Evolutionary conservation across 805 yeast genomes (phyloP).

Genomic region (Candida lessepsii): DNA sequence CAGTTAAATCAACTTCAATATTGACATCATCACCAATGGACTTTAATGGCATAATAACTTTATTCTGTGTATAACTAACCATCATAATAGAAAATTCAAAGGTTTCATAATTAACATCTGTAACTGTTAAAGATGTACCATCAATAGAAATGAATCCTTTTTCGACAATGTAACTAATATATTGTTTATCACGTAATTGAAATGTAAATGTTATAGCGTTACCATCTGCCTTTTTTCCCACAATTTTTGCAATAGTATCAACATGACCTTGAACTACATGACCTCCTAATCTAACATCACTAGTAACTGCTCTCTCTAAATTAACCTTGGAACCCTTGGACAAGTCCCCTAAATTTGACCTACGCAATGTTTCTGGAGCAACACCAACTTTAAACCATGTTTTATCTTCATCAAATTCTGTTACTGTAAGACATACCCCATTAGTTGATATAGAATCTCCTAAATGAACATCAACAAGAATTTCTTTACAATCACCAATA

Average conservation of each 20-base stretch:
- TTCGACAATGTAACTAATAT: slow-evolving; percentile 78
- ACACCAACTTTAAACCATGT: slow-evolving; percentile 80
- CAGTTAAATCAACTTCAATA: slow-evolving; percentile 92
- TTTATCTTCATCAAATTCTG: slow-evolving; percentile 57
- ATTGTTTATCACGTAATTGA: slow-evolving; percentile 59
- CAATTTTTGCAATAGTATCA: slow-evolving; percentile 78
- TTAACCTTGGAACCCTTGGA: slow-evolving; percentile 64
- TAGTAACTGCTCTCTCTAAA: slow-evolving; percentile 87
- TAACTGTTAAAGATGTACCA: slow-evolving; percentile 90
- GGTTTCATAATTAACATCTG: slow-evolving; percentile 61
- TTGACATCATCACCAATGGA: slow-evolving; percentile 66
- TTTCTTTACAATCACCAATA: slow-evolving; percentile 57
- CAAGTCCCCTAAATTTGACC: slow-evolving; percentile 72
- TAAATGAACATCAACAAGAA: slow-evolving; percentile 77
- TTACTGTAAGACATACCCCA: slow-evolving; percentile 91
- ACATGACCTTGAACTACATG: slow-evolving; percentile 98
- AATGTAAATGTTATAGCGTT: slow-evolving; percentile 79
- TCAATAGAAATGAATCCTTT: slow-evolving; percentile 93
- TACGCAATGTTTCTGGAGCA: slow-evolving; percentile 85
- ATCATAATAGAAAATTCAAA: slow-evolving; percentile 78
- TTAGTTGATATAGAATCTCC: slow-evolving; percentile 93
- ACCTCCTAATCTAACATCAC: slow-evolving; percentile 88
- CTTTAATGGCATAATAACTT: slow-evolving; percentile 72
- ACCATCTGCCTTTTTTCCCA: slow-evolving; percentile 54
- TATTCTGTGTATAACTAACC: slow-evolving; percentile 85